Evolutionary conservation across 768 basidiomycete species (phyloP), one percentile per base, ranked within the genome.

Genomic region (Podaxis sp.): DNA sequence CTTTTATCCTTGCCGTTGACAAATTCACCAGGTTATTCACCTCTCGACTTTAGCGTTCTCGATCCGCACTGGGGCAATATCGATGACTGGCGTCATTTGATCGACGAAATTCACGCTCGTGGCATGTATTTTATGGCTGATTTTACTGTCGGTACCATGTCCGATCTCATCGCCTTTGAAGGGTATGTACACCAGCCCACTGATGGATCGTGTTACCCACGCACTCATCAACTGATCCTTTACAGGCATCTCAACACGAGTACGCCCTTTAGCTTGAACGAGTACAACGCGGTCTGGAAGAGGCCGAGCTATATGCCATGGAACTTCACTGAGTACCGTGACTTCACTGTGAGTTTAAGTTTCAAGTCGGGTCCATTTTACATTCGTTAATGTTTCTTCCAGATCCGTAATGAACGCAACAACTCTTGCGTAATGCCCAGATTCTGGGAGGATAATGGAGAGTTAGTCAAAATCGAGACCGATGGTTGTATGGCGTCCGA

Each of bases 121-220:
- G 88, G 87, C 61, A 95, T 97, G 95, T 96, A 94, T 71, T 73
- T 96, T 67, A 93, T 97, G 85, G 79, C 84, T 25, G 95, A 97
- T 76, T 95, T 97, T 69, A 97, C 95, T 2, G 89, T 97, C 57
- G 94, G 94, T 11, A 97, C 95, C 1, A 91, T 96, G 84, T 80
- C 81, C 63, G 93, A 96, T 76, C 78, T 95, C 61, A 78, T 97
- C 71, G 94, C 90, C 11, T 95, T 93, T 66, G 70, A 88, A 53
- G 90, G 89, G 93, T 93, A 53, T 47, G 62, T 52, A 21, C 36
- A 28, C 16, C 4, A 61, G 62, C n/a, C 4, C 60, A 62, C 55
- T 56, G 40, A 32, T 40, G 21, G 37, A 60, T 52, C 28, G 28
- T 57, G 16, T 61, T 50, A 21, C 40, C 23, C 38, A 7, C 3